phyloP scores from a whole-genome alignment of 352 stramenopile species.

The Phytopythium aichiense region DNA sequence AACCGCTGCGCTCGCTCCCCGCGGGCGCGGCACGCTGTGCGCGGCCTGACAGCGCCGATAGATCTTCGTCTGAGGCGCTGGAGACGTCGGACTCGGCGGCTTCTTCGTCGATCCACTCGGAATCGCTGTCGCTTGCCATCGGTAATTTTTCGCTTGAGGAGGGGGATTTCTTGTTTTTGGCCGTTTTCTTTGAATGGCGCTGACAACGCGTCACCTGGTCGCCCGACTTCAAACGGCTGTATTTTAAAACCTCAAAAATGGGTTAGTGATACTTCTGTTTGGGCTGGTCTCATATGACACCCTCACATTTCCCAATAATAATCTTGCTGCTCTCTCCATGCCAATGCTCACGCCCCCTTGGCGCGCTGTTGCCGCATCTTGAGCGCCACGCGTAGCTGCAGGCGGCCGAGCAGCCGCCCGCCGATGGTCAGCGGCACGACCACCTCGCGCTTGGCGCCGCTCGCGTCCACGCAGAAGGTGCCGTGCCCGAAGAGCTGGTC shows the following conservation, averaged over 20 bases:
- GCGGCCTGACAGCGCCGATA: neutral
- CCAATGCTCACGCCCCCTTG: neutral
- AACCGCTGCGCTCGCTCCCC: neutral
- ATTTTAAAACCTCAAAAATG: constrained; percentile 9
- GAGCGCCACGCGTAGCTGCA: constrained; percentile 57
- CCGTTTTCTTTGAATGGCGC: neutral
- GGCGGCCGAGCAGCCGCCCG: constrained; percentile 48
- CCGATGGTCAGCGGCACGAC: constrained; percentile 60
- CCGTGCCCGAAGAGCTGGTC: constrained; percentile 59
- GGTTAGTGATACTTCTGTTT: constrained; percentile 10
- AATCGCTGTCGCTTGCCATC: constrained; percentile 1
- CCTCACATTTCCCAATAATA: neutral
- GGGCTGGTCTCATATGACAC: neutral
- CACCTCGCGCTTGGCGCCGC: constrained; percentile 40
- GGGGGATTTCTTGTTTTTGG: neutral
- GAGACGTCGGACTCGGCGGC: neutral
- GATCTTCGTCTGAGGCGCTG: neutral
- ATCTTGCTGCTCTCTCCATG: neutral
- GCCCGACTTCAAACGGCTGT: constrained; percentile 1
- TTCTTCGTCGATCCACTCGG: constrained; percentile 1
- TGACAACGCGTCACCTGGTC: neutral
- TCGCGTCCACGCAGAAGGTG: constrained; percentile 59
- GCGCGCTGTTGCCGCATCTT: constrained; percentile 30
- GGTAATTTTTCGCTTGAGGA: neutral
- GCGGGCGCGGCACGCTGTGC: neutral